Evolutionary conservation across 192 early-diverging fungal genomes (phyloP), one percentile per base, ranked within the genome.

Genomic region (Powellomyces hirtus): DNA sequence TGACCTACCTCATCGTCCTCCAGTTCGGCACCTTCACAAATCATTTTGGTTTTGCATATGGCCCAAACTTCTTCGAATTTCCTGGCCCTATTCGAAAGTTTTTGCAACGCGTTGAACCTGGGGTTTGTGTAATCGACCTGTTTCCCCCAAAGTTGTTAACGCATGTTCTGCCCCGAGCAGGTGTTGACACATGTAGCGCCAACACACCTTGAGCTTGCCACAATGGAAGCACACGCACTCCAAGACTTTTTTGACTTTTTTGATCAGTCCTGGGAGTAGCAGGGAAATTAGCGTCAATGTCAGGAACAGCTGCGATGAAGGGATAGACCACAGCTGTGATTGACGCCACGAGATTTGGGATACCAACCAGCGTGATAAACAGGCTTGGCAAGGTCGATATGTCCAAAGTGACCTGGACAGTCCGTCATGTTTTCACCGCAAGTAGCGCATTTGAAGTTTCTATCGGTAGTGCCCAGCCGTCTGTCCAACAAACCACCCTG

Each of bases 391-490:
- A 99, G 87, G 63, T 97, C 92, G 76, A 99, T 94, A 72, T 97
- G 91, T 13, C 92, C 97, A 87, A 99, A 99, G 76, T 99, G 97
- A 52, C 97, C 95, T 45, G 94, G 94, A 74, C 97, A 99, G 70
- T 94, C 91, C 18, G 86, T 85, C 94, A 95, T 96, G 71, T 89
- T 91, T 70, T 95, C 93, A 55, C 89, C 89, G 77, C 97, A 99
- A 8, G 97, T 98, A 64, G 90, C 89, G 75, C 97, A 99, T 79
- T 93, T 95, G 84, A 93, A 94, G 73, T 95, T 95, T 62, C 93
- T 89, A 75, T 99, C 95, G 66, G 96, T 94, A 16, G 97, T 98
- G 34, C 97, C 97, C 90, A 99, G 89, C 33, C 94, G 86, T 45
- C 94, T 88, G 75, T 99, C 97, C 30, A 94, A 75, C 38, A 98